Conservation (phyloP, 768 basidiomycete genomes). For the Coprinellus micaceus region DNA sequence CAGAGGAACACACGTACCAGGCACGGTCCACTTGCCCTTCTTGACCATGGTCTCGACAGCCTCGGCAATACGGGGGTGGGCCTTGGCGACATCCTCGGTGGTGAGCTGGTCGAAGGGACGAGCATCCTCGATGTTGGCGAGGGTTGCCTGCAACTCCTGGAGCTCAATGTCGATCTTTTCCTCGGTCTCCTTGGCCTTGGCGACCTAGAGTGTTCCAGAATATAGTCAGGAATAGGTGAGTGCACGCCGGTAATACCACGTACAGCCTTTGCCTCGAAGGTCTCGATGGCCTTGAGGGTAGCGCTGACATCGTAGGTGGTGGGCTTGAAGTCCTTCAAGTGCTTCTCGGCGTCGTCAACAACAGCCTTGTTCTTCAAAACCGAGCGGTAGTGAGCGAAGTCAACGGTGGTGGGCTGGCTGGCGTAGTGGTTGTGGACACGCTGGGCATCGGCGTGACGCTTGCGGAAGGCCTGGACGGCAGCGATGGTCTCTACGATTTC, state of each 20-base stretch:
- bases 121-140: slow-evolving; percentile 95
- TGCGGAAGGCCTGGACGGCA: slow-evolving; percentile 91
- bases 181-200: slow-evolving; percentile 85
- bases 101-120: slow-evolving; percentile 97
- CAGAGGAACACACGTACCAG: slow-evolving; percentile 51
- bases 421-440: slow-evolving; percentile 61
- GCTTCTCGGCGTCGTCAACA: slow-evolving; percentile 90
- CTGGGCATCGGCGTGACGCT: slow-evolving; percentile 88
- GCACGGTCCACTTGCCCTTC: slow-evolving; percentile 98
- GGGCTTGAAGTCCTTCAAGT: slow-evolving; percentile 86
- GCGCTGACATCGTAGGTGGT: slow-evolving; percentile 87
- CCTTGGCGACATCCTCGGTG: slow-evolving; percentile 82
- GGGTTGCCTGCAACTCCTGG: slow-evolving; percentile 85
- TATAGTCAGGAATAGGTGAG: background rate
- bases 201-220: slow-evolving; percentile 50
- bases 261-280: slow-evolving; percentile 95
- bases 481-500: slow-evolving; percentile 73
- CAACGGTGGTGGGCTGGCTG: slow-evolving; percentile 76
- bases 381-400: slow-evolving; percentile 88
- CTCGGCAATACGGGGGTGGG: slow-evolving; percentile 88
- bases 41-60: slow-evolving; percentile 92
- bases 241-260: slow-evolving; percentile 14
- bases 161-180: slow-evolving; percentile 89
- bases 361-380: slow-evolving; percentile 90
- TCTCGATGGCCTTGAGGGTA: slow-evolving; percentile 92